Conservation (phyloP, 106 monocot genomes). For the Allium sativum region DNA sequence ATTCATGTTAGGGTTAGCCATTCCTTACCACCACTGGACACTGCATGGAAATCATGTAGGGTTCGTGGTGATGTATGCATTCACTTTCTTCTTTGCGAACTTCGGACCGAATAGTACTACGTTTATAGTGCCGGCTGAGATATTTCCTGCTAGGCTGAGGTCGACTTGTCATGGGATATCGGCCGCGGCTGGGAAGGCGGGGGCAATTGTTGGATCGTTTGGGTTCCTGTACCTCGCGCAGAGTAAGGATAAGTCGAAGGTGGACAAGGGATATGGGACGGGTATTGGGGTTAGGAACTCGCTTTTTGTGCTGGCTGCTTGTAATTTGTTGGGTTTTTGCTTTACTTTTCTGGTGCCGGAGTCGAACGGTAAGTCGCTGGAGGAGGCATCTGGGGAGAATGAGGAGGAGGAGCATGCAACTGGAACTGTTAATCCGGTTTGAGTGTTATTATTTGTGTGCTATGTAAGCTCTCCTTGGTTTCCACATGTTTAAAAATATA, state of each 20-base stretch:
- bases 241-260: constrained; percentile 22
- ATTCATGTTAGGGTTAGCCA: constrained; percentile 63
- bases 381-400: constrained; percentile 35
- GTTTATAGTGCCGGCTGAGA: constrained; percentile 79
- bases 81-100: constrained; percentile 89
- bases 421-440: too few relatives aligned
- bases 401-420: background rate
- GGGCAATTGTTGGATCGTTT: constrained; percentile 41
- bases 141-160: constrained; percentile 69
- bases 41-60: constrained; percentile 34
- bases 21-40: constrained; percentile 66
- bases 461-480: too few relatives aligned
- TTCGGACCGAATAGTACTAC: constrained; percentile 78
- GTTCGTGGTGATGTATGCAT: constrained; percentile 58
- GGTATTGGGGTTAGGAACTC: constrained; percentile 55
- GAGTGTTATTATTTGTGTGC: too few relatives aligned
- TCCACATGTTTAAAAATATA: too few relatives aligned
- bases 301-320: constrained; percentile 39
- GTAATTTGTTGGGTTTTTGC: constrained; percentile 26
- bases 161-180: constrained; percentile 83
- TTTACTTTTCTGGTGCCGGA: constrained; percentile 49
- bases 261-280: constrained; percentile 34
- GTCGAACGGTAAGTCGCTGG: constrained; percentile 45
- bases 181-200: constrained; percentile 54
- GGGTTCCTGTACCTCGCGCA: constrained; percentile 46